phyloP scores from a whole-genome alignment of 345 rosid species.

The Melaleuca quinquenervia region DNA sequence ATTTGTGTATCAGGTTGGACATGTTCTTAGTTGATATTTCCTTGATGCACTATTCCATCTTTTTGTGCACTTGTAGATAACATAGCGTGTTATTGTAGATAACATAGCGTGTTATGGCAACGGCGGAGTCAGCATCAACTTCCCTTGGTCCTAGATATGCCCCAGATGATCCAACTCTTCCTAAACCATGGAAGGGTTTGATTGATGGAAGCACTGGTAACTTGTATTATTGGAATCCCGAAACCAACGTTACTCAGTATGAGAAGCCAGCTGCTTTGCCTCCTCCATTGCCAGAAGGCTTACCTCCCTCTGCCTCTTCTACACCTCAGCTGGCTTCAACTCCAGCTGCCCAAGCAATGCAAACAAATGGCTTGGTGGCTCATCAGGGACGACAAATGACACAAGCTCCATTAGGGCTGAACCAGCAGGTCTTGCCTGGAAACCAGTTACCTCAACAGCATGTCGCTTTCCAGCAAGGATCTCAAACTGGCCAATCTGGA shows the following conservation, averaged over 20 bases:
- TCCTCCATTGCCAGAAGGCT: slow-evolving; percentile 50
- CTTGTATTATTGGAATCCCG: slow-evolving; percentile 94
- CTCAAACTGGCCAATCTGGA: not conserved
- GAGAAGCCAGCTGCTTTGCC: slow-evolving; percentile 64
- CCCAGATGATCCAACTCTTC: slow-evolving; percentile 91
- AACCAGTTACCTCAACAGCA: slow-evolving; percentile 36
- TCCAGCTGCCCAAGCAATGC: slow-evolving; percentile 32
- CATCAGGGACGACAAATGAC: slow-evolving; percentile 27
- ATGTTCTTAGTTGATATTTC: not conserved
- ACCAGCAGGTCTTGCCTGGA: slow-evolving; percentile 33
- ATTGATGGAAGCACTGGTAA: slow-evolving; percentile 80
- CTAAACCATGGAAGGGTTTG: slow-evolving; percentile 92
- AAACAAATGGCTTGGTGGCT: slow-evolving; percentile 26
- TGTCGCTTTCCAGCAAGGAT: slow-evolving; percentile 20
- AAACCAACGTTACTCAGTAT: slow-evolving; percentile 81
- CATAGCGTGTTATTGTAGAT: slow-evolving; percentile 7
- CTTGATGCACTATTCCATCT: not conserved
- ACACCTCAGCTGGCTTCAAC: slow-evolving; percentile 57
- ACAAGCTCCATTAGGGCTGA: slow-evolving; percentile 10
- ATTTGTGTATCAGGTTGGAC: not conserved
- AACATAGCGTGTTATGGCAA: slow-evolving; percentile 28
- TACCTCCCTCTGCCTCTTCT: slow-evolving; percentile 30
- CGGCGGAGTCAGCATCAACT: slow-evolving; percentile 41
- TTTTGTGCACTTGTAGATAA: not conserved
- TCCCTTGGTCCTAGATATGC: slow-evolving; percentile 68